phyloP scores from a whole-genome alignment of 2,329 filamentous ascomycete species.

The Volutella citrinella region DNA sequence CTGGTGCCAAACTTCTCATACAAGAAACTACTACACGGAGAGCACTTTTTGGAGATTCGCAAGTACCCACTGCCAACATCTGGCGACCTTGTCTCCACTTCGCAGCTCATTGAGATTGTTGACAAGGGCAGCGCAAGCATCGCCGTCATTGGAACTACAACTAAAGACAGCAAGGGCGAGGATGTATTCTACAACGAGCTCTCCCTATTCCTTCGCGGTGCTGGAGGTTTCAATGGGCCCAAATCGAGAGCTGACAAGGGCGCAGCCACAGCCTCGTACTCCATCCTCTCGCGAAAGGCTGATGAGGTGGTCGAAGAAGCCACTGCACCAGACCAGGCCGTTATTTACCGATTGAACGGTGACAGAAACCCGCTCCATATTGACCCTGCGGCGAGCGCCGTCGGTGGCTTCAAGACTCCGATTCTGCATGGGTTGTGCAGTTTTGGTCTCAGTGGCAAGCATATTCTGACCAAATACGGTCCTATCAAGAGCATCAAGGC shows the following conservation, averaged over 20 bases:
- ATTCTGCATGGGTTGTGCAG: conserved; percentile 97
- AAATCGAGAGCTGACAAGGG: conserved; percentile 79
- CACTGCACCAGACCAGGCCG: conserved; percentile 88
- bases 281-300: conserved; percentile 70
- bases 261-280: conserved; percentile 74
- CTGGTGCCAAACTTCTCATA: conserved; percentile 94
- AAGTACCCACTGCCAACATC: conserved; percentile 89
- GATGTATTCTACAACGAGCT: conserved; percentile 96
- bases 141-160: conserved; percentile 75
- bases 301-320: conserved; percentile 82
- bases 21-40: conserved; percentile 98
- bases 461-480: conserved; percentile 79
- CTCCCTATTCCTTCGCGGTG: conserved; percentile 88
- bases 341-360: conserved; percentile 86
- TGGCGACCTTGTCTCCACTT: conserved; percentile 70
- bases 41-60: conserved; percentile 94
- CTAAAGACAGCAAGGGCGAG: conserved; percentile 79
- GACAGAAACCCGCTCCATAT: conserved; percentile 97
- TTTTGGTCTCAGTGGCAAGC: conserved; percentile 89
- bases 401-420: conserved; percentile 89
- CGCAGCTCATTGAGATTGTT: conserved; percentile 85
- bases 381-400: conserved; percentile 89
- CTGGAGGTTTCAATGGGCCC: conserved; percentile 83
- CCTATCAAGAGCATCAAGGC: conserved; percentile 89
- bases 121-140: conserved; percentile 93